Percentiles rank a stretch among this genome's conserved stretches.
Conservation (phyloP, 106 monocot genomes). For the Acorus calamus region DNA sequence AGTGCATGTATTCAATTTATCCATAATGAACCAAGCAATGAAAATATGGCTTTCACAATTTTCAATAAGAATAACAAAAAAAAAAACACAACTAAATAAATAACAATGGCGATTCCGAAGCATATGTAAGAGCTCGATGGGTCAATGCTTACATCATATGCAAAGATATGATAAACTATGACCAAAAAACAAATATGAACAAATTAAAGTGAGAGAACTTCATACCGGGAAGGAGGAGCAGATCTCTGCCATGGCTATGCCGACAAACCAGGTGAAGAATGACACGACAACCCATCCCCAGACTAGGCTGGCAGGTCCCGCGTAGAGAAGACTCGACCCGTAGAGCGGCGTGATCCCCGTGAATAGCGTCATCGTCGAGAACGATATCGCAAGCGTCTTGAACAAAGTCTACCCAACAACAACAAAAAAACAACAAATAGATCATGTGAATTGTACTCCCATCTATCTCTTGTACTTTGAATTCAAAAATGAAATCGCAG, state of each 20-base stretch:
- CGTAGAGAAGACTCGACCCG: conserved; percentile 61
- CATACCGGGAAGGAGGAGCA: conserved; percentile 81
- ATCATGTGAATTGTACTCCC: neutral
- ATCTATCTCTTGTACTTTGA: neutral
- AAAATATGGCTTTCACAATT: no score
- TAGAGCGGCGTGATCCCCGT: conserved; percentile 80
- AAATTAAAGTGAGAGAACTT: neutral
- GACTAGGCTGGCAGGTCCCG: conserved; percentile 59
- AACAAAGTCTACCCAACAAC: conserved; percentile 40
- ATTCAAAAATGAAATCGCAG: neutral
- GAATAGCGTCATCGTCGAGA: conserved; percentile 86
- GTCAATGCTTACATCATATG: no score
- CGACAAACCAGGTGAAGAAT: conserved; percentile 88
- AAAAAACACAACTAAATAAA: neutral
- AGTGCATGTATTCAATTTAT: no score
- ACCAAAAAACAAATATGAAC: neutral
- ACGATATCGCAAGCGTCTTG: conserved; percentile 76
- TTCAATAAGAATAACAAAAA: neutral
- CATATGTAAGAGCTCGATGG: no score
- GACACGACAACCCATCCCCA: conserved; percentile 86
- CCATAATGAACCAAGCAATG: no score
- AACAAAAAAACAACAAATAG: neutral
- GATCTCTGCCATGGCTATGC: conserved; percentile 80
- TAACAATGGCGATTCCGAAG: no score
- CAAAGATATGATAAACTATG: no score